Evolutionary conservation across 2,329 filamentous ascomycete genomes (phyloP).

Genomic region (Penicillium psychrosexuale): DNA sequence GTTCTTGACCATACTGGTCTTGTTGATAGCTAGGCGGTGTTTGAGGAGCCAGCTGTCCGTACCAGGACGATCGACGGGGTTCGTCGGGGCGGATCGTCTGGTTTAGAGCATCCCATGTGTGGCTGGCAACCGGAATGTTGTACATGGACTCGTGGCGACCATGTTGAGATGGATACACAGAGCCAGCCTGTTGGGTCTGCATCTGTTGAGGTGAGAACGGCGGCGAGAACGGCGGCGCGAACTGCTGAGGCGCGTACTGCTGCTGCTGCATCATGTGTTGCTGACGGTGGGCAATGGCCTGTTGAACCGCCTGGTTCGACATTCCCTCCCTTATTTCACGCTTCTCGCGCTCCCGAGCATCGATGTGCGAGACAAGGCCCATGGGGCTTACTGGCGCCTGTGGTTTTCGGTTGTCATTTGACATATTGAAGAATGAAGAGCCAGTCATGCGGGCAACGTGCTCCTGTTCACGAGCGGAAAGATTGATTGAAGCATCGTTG

Average conservation of each 20-base stretch:
- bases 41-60: constrained; percentile 29
- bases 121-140: constrained; percentile 36
- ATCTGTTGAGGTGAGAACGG: background rate
- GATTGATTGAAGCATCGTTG: constrained; percentile 54
- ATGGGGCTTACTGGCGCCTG: constrained; percentile 50
- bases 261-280: constrained; percentile 50
- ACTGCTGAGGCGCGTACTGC: constrained; percentile 20
- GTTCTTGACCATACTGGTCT: constrained; percentile 29
- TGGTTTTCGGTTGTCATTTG: constrained; percentile 51
- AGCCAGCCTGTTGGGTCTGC: constrained; percentile 14
- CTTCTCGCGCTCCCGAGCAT: constrained; percentile 74
- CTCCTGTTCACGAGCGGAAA: constrained; percentile 87
- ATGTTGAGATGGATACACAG: constrained; percentile 20
- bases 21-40: constrained; percentile 27
- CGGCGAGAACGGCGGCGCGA: background rate
- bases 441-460: constrained; percentile 81
- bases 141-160: constrained; percentile 31
- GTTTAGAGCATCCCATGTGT: constrained; percentile 38
- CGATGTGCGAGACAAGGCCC: constrained; percentile 75
- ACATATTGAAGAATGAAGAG: constrained; percentile 69
- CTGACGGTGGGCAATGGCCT: constrained; percentile 68
- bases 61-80: constrained; percentile 35
- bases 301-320: constrained; percentile 67
- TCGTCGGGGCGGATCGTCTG: constrained; percentile 31
- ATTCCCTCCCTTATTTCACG: constrained; percentile 66